Evolutionary conservation across 2,329 filamentous ascomycete genomes (phyloP), one percentile per base, ranked within the genome.

Genomic region (Colletotrichum sp.): DNA sequence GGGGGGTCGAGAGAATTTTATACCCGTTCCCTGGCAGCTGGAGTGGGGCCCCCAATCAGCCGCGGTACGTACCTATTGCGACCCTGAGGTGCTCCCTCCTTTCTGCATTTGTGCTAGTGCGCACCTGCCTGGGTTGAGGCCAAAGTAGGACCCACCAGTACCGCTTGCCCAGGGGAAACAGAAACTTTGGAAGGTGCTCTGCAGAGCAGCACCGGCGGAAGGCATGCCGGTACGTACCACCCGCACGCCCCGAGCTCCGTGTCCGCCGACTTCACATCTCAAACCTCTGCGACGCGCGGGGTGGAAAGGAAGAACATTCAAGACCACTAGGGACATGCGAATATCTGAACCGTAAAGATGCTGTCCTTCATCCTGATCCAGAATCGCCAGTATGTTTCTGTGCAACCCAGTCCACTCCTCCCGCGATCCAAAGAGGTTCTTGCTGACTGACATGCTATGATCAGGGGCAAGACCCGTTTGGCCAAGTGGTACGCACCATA

Each of bases 401-500:
- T n/a, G 26, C 44, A 52, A 8, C n/a, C 10, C 44, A n/a, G 12
- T 18, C 21, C 24, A 26, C 57, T 15, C 8, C 5, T 34, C 39
- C n/a, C 16, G 62, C 62, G 59, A 30, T 10, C 10, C 59, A 24
- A n/a, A 64, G 36, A 64, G 44, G 59, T 32, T 32, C 16, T 32
- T 36, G 32, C 18, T 18, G n/a, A 34, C 62, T 64, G 62, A 64
- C 62, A 64, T 24, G 18, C 62, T 24, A 18, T n/a, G n/a, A 34
- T 44, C 62, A 98, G 96, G 91, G 97, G 97, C 87, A 99, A 99
- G 89, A 99, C 97, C 81, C 95, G 97, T 81, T 91, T 99, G 79
- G 97, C 97, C 79, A 99, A 99, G 89, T 99, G 96, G 96, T 99
- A 99, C 89, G 95, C 95, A 80, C 96, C 97, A 77, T 99, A 98